Evolutionary conservation across 148 eudicot genomes (phyloP).

Genomic region (Spergularia marina): DNA sequence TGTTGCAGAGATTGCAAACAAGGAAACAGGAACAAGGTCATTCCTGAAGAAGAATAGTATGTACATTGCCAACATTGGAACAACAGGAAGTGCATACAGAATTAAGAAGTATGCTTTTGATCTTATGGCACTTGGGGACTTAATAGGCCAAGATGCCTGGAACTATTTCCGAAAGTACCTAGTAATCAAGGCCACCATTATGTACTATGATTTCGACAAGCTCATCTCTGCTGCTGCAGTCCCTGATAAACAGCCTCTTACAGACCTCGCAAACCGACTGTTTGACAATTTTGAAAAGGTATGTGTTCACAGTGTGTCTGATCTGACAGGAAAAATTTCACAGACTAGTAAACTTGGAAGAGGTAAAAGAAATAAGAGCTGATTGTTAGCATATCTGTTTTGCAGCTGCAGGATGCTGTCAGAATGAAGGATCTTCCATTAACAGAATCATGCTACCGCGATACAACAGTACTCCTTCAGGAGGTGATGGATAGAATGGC

Average conservation of each 20-base stretch:
- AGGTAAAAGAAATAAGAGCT: background rate
- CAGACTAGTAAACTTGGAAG: too few relatives aligned
- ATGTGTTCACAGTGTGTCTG: background rate
- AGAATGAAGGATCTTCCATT: slow-evolving; percentile 44
- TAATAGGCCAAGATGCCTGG: slow-evolving; percentile 67
- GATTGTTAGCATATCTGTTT: background rate
- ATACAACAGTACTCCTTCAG: slow-evolving; percentile 59
- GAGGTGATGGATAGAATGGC: slow-evolving; percentile 75
- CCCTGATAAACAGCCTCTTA: slow-evolving; percentile 59
- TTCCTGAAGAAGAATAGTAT: slow-evolving; percentile 54
- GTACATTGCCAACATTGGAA: slow-evolving; percentile 70
- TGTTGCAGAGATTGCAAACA: slow-evolving; percentile 60
- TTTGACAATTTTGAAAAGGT: slow-evolving; percentile 80
- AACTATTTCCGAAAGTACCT: slow-evolving; percentile 62
- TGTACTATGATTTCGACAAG: slow-evolving; percentile 84
- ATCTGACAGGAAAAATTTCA: background rate
- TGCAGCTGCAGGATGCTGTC: slow-evolving; percentile 60
- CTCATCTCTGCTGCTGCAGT: slow-evolving; percentile 63
- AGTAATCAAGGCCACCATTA: slow-evolving; percentile 61
- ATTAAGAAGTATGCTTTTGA: slow-evolving; percentile 69
- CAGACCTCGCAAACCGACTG: slow-evolving; percentile 68
- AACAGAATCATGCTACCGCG: slow-evolving; percentile 45
- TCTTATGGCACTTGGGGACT: slow-evolving; percentile 74
- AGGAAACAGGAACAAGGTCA: slow-evolving; percentile 77
- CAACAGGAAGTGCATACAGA: slow-evolving; percentile 50